Conservation (phyloP, 1,139 yeast species). For the Yamadazyma dendronema region DNA sequence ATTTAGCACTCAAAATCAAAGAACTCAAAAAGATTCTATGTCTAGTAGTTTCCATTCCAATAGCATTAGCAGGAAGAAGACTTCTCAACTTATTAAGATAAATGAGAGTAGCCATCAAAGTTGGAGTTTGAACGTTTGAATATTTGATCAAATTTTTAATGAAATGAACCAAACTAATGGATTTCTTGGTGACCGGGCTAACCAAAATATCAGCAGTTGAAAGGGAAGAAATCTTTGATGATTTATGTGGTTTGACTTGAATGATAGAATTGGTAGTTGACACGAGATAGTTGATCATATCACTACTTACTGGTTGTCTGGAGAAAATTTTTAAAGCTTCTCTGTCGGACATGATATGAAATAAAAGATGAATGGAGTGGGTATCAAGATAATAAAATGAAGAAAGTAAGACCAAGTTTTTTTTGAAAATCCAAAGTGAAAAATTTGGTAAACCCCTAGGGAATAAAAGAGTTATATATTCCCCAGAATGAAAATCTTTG, state of each 20-base stretch:
- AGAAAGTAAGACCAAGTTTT: not conserved
- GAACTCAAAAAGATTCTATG: slow-evolving; percentile 91
- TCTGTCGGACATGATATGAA: slow-evolving; percentile 37
- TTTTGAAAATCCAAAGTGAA: not conserved
- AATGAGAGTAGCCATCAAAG: slow-evolving; percentile 87
- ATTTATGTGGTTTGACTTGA: slow-evolving; percentile 38
- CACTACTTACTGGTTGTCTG: slow-evolving; percentile 69
- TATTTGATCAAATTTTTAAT: slow-evolving; percentile 69
- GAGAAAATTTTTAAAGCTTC: slow-evolving; percentile 73
- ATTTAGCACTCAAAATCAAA: slow-evolving; percentile 84
- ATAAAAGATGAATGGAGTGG: slow-evolving; percentile 1
- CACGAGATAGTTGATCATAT: slow-evolving; percentile 81
- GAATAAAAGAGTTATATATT: not conserved
- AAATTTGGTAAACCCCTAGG: slow-evolving; percentile 1
- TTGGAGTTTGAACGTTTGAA: slow-evolving; percentile 93
- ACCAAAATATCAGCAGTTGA: slow-evolving; percentile 17
- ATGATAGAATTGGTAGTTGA: slow-evolving; percentile 80
- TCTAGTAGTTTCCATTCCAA: slow-evolving; percentile 91
- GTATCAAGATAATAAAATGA: not conserved
- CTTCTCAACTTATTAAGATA: slow-evolving; percentile 75
- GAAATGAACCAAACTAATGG: slow-evolving; percentile 51
- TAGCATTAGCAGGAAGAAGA: slow-evolving; percentile 81
- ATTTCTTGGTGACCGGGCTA: slow-evolving; percentile 23
- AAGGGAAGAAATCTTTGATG: slow-evolving; percentile 8
- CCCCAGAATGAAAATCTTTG: not conserved